Percentiles rank a stretch among this genome's conserved stretches.
These are phyloP conservation scores for Mucor piriformis DNA, from an alignment of 371 early-diverging fungal genomes.

Conservation along the genomic window DNA sequence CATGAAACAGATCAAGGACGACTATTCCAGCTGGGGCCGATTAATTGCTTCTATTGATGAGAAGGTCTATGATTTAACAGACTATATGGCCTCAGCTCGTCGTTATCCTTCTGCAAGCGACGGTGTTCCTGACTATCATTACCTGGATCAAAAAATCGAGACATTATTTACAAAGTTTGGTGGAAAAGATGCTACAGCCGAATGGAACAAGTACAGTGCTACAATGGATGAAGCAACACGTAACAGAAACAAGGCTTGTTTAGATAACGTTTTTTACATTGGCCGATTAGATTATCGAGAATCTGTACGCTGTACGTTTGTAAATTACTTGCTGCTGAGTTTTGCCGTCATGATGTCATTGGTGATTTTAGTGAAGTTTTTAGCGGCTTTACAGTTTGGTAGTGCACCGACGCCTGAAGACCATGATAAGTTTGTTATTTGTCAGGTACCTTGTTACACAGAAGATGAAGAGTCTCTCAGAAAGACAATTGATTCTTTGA, in stretches of 20 bases:
- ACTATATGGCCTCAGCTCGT: slow-evolving; percentile 49
- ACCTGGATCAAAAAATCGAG: slow-evolving; percentile 37
- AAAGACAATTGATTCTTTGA: slow-evolving; percentile 93
- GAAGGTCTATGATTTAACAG: slow-evolving; percentile 65
- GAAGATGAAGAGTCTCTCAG: slow-evolving; percentile 95
- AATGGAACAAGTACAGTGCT: slow-evolving; percentile 55
- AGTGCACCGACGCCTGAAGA: slow-evolving; percentile 77
- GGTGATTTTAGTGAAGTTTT: slow-evolving; percentile 88
- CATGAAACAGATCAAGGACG: slow-evolving; percentile 33
- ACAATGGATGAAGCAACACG: slow-evolving; percentile 36
- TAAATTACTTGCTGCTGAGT: slow-evolving; percentile 83
- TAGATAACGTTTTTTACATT: slow-evolving; percentile 81
- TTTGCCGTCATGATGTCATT: slow-evolving; percentile 77
- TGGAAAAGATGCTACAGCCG: slow-evolving; percentile 42
- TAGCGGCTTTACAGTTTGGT: slow-evolving; percentile 90
- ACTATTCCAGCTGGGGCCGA: slow-evolving; percentile 35
- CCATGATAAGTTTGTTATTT: slow-evolving; percentile 90
- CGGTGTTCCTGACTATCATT: slow-evolving; percentile 42
- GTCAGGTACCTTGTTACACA: slow-evolving; percentile 95
- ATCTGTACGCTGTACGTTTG: slow-evolving; percentile 78
- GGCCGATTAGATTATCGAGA: slow-evolving; percentile 87
- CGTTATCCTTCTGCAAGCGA: slow-evolving; percentile 27
- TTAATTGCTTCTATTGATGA: slow-evolving; percentile 62
- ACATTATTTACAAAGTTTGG: slow-evolving; percentile 42
- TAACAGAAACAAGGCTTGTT: slow-evolving; percentile 55